A percentile compares a stretch with the other conserved stretches of the same genome.
Conservation (phyloP, 108 stramenopile species). For the Skeletonema marinoi region DNA sequence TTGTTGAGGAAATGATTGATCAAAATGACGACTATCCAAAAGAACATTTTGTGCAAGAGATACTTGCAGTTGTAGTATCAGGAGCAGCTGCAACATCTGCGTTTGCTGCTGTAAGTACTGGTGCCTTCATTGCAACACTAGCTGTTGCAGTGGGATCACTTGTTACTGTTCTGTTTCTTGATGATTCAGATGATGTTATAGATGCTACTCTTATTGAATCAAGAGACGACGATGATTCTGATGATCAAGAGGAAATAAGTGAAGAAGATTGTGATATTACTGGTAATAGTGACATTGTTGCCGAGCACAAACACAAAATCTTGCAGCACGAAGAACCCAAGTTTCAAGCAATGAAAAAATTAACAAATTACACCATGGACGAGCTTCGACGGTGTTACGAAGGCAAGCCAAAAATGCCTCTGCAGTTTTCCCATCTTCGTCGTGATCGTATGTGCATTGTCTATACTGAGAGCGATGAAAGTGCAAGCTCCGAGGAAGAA, state of each 20-base stretch:
- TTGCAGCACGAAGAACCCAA: background rate
- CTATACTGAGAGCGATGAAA: background rate
- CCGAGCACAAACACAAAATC: background rate
- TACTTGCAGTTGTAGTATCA: conserved; percentile 17
- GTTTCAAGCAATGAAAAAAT: background rate
- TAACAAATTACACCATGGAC: conserved; percentile 10
- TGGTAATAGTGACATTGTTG: background rate
- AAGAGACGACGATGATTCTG: background rate
- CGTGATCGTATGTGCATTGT: conserved; percentile 7
- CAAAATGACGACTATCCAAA: background rate
- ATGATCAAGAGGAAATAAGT: background rate
- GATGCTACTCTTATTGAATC: conserved; percentile 7
- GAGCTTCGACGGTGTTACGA: conserved; percentile 33
- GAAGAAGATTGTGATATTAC: conserved; percentile 22
- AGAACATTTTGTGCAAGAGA: conserved; percentile 25
- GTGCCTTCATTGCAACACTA: conserved; percentile 27
- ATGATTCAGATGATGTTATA: background rate
- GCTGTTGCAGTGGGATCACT: conserved; percentile 28
- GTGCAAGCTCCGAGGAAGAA: background rate
- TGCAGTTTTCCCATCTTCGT: background rate
- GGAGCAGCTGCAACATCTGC: conserved; percentile 38
- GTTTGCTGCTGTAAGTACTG: conserved; percentile 17
- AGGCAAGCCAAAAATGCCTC: conserved; percentile 12
- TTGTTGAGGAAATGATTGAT: background rate
- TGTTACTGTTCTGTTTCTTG: conserved; percentile 1